Conservation (phyloP, 169 alveolate genomes). For the Plasmodium falciparum region DNA sequence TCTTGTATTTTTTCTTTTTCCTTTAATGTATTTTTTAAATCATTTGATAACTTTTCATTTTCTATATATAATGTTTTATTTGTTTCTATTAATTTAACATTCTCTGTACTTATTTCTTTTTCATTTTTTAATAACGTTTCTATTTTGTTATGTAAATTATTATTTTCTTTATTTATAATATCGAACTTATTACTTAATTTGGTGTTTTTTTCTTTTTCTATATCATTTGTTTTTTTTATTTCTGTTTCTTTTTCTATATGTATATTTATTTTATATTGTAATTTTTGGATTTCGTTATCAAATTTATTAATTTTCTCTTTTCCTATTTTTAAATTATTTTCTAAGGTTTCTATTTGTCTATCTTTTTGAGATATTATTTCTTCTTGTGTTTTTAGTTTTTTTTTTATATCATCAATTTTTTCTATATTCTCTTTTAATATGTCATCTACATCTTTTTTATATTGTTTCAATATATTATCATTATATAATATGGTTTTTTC, state of each 20-base stretch:
- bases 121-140: constrained; percentile 53
- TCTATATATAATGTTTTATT: constrained; percentile 15
- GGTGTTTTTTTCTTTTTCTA: constrained; percentile 34
- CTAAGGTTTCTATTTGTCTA: constrained; percentile 11
- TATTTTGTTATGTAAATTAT: constrained; percentile 26
- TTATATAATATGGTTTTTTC: constrained; percentile 48
- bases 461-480: constrained; percentile 67
- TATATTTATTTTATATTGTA: constrained; percentile 15
- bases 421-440: constrained; percentile 56
- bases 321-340: constrained; percentile 3
- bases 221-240: constrained; percentile 38
- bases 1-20: constrained; percentile 42
- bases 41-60: constrained; percentile 34
- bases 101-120: constrained; percentile 30
- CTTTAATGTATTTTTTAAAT: constrained; percentile 7
- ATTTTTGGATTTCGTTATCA: constrained; percentile 37
- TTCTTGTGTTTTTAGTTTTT: constrained; percentile 43
- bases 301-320: constrained; percentile 11
- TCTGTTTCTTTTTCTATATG: constrained; percentile 24
- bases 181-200: constrained; percentile 16
- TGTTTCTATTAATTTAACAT: constrained; percentile 24
- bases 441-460: constrained; percentile 67
- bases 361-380: constrained; percentile 29
- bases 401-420: constrained; percentile 46
- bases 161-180: constrained; percentile 31